Conservation (phyloP, 2,329 filamentous ascomycete species). For the Penicillium sp. region DNA sequence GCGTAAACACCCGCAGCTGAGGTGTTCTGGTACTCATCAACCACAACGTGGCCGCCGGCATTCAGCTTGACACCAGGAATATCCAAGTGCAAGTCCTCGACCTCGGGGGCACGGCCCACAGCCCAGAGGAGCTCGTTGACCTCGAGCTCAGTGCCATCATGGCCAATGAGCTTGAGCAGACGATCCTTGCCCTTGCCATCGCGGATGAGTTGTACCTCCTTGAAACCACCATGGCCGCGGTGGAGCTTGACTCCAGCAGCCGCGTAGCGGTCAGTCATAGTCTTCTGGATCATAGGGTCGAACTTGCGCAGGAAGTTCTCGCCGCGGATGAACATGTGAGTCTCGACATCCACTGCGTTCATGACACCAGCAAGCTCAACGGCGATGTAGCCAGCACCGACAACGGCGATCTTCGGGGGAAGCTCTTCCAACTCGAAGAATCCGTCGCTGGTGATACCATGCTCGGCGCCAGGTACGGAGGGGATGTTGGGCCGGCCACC, state of each 20-base stretch:
- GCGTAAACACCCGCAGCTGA: conserved; percentile 42
- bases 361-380: conserved; percentile 46
- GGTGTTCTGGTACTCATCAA: conserved; percentile 47
- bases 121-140: conserved; percentile 47
- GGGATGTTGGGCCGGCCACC: conserved; percentile 42
- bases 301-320: conserved; percentile 44
- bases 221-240: conserved; percentile 40
- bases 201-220: conserved; percentile 40
- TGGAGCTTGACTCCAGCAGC: conserved; percentile 43
- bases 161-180: conserved; percentile 37
- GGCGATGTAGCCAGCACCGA: conserved; percentile 46
- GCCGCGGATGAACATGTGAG: conserved; percentile 45
- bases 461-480: conserved; percentile 39
- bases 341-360: conserved; percentile 43
- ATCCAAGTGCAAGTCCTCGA: conserved; percentile 36
- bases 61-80: conserved; percentile 37
- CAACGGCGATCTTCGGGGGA: conserved; percentile 43
- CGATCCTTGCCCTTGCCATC: conserved; percentile 42
- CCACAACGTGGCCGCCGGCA: conserved; percentile 35
- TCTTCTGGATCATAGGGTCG: conserved; percentile 46
- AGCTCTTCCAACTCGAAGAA: conserved; percentile 46
- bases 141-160: conserved; percentile 38
- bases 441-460: conserved; percentile 45
- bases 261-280: conserved; percentile 46
- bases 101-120: conserved; percentile 41